phyloP scores from a whole-genome alignment of 139 green algal species.

The Chlamydomonas schloesseri region DNA sequence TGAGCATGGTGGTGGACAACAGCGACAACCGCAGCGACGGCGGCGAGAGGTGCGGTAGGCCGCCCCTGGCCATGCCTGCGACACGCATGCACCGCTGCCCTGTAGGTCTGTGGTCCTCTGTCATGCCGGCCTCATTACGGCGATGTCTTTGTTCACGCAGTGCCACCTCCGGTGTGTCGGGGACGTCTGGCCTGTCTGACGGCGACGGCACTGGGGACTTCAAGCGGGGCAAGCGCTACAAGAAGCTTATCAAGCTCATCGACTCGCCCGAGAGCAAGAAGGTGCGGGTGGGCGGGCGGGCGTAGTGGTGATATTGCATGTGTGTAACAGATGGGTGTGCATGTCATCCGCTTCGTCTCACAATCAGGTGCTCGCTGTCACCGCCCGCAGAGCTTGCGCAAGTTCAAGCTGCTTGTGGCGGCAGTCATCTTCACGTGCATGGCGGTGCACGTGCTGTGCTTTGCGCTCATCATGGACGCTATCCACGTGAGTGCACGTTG shows the following conservation, averaged over 20 bases:
- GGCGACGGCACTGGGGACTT: constrained; percentile 7
- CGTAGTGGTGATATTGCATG: too few species aligned
- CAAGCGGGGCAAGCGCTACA: constrained; percentile 36
- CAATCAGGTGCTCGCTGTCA: background rate
- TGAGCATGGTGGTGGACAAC: background rate
- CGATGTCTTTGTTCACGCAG: background rate
- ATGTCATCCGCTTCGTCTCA: too few species aligned
- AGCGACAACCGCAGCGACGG: constrained; percentile 14
- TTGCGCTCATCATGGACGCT: background rate
- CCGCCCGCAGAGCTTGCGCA: background rate
- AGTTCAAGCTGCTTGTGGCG: background rate
- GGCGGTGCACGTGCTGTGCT: constrained; percentile 13
- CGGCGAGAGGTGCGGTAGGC: constrained; percentile 1
- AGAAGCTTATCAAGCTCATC: constrained; percentile 25
- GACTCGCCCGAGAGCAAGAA: constrained; percentile 1
- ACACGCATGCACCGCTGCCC: too few species aligned
- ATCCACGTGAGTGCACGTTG: background rate
- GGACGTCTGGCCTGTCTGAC: background rate
- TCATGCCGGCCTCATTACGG: too few species aligned
- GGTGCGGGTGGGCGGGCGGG: too few species aligned
- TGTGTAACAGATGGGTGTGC: too few species aligned
- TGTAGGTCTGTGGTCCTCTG: too few species aligned
- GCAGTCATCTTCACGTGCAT: background rate
- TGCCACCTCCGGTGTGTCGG: background rate
- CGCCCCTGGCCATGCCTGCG: too few species aligned